phyloP scores from a whole-genome alignment of 495 filamentous ascomycete species.

The Stereocaulon alpinum region DNA sequence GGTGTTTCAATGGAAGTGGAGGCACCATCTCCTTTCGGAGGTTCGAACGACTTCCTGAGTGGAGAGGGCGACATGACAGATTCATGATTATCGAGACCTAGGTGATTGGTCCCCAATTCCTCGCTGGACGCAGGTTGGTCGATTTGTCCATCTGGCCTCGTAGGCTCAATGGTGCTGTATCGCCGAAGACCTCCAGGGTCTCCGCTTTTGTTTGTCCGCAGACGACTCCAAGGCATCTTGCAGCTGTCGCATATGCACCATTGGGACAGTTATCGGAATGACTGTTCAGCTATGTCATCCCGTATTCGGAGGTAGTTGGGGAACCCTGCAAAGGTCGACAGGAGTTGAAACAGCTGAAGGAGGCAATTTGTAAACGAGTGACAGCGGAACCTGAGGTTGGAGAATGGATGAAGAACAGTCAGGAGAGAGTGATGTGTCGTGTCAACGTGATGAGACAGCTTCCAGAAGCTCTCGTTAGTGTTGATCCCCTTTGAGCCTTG shows the following conservation, averaged over 20 bases:
- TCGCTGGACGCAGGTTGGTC: constrained; percentile 12
- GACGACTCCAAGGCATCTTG: constrained; percentile 30
- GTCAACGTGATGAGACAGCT: background rate
- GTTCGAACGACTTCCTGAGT: constrained; percentile 16
- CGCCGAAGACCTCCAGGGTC: constrained; percentile 25
- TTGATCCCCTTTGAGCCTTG: constrained; percentile 4
- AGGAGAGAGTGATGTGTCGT: background rate
- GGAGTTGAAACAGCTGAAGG: background rate
- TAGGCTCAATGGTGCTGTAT: constrained; percentile 31
- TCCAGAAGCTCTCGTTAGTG: background rate
- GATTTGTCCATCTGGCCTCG: constrained; percentile 18
- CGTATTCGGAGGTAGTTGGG: background rate
- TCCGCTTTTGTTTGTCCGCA: constrained; percentile 27
- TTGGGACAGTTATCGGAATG: constrained; percentile 4
- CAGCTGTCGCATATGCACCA: constrained; percentile 6
- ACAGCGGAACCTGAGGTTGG: background rate
- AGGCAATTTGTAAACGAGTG: constrained; percentile 14
- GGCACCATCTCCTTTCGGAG: background rate
- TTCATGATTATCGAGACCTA: background rate
- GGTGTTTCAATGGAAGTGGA: constrained; percentile 4
- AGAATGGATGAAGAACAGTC: background rate
- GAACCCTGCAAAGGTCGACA: background rate
- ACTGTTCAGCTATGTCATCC: background rate
- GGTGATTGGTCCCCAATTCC: background rate
- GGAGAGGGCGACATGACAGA: constrained; percentile 13